A percentile compares a stretch with the other conserved stretches of the same genome.
Conservation (phyloP, 208 protist genomes). For the Novymonas esmeraldas region DNA sequence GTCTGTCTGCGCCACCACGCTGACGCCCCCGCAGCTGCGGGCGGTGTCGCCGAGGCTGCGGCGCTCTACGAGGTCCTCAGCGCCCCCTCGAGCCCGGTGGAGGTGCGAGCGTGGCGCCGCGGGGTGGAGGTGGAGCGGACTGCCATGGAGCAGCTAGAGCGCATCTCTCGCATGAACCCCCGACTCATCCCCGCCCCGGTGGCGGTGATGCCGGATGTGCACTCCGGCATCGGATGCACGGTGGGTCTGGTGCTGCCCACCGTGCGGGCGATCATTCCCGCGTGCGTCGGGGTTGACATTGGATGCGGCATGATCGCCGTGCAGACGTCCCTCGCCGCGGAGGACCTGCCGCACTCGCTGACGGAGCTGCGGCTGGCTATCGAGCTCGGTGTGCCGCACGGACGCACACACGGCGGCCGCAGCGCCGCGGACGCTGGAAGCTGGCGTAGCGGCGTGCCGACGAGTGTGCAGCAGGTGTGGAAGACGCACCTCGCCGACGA, state of each 20-base stretch:
- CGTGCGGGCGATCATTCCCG: conserved; percentile 77
- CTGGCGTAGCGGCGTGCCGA: conserved; percentile 60
- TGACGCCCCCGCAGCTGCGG: background rate
- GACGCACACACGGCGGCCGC: conserved; percentile 71
- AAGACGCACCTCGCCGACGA: conserved; percentile 53
- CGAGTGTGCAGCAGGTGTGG: conserved; percentile 57
- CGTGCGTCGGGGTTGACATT: conserved; percentile 91
- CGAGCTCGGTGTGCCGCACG: conserved; percentile 81
- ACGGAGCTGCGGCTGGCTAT: conserved; percentile 70
- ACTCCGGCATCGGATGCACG: conserved; percentile 81
- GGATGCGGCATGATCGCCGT: conserved; percentile 92
- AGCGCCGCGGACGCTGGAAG: conserved; percentile 59
- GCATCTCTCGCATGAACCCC: conserved; percentile 51
- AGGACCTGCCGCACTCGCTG: conserved; percentile 69
- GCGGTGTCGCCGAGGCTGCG: background rate
- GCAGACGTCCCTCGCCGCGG: conserved; percentile 62
- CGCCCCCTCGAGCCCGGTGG: conserved; percentile 33
- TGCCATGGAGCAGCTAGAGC: conserved; percentile 56
- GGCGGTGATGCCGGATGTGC: conserved; percentile 91
- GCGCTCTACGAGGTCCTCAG: conserved; percentile 33
- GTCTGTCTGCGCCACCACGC: conserved; percentile 9
- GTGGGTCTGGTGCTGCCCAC: conserved; percentile 90
- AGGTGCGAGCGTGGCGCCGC: conserved; percentile 64
- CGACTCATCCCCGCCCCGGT: conserved; percentile 69
- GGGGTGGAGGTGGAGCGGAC: conserved; percentile 66